Evolutionary conservation across 1,139 yeast species (phyloP), one percentile per base, ranked within the genome.

Genomic region (Debaryomycetaceae sp.): DNA sequence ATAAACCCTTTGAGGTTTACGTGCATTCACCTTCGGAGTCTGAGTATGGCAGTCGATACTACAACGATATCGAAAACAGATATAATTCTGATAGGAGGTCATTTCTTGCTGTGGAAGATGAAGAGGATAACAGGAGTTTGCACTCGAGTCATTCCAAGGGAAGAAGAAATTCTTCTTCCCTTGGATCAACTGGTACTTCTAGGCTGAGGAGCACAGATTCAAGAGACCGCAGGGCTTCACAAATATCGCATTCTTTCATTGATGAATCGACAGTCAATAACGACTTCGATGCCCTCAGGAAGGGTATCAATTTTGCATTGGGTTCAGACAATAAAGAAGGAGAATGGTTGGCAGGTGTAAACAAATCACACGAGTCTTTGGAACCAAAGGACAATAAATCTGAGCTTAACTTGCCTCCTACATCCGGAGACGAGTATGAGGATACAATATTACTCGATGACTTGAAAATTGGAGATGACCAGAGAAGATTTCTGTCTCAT

Each of bases 251-350:
- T 20, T 45, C 63, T n/a, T 52, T 52, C 37, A 52, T 61, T 24
- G 52, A 54, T 34, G 60, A 60, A 24, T 71, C 69, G 6, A 57
- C 68, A 2, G 57, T 58, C 36, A 62, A 57, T 22, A 59, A 59
- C 37, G 71, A 69, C 45, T 58, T 69, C 24, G 65, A 66, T 40
- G 71, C 69, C 29, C 52, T 73, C 33, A 60, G 63, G 40, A 68
- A 69, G 49, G 76, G 76, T 4, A 51, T 73, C 20, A 59, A 59
- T 35, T 62, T 59, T 48, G 78, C 77, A 1, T 55, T 72, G 29
- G 77, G 78, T 1, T 54, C 67, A 3, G 50, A 51, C 8, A 54
- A 55, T 4, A 50, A 55, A 6, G 59, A 47, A 5, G 59, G 66
- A 9, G 59, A 63, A 36, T 69, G 75, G 75, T 59, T 69, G 24